phyloP scores from a whole-genome alignment of 2,329 filamentous ascomycete species.

The Phialophora tarda region DNA sequence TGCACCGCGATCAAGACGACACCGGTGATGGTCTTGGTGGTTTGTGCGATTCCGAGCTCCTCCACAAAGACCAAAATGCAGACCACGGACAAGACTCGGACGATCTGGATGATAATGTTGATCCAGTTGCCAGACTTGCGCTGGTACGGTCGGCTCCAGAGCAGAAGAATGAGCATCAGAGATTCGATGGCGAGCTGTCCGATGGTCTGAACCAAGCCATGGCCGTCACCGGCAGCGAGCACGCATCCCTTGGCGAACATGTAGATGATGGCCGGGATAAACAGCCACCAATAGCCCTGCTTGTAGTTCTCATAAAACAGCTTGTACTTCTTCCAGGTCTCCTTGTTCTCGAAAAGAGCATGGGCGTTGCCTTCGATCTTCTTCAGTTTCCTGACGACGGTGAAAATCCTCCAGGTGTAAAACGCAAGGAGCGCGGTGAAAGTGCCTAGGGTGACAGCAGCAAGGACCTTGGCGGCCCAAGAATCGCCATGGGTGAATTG shows the following conservation, averaged over 20 bases:
- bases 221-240: constrained; percentile 81
- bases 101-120: constrained; percentile 88
- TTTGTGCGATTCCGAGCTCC: constrained; percentile 85
- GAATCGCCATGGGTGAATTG: constrained; percentile 94
- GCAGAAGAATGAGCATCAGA: constrained; percentile 75
- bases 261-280: constrained; percentile 86
- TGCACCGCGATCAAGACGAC: constrained; percentile 94
- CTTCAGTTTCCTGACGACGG: constrained; percentile 75
- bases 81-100: constrained; percentile 83
- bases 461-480: constrained; percentile 85
- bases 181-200: constrained; percentile 82
- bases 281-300: constrained; percentile 95
- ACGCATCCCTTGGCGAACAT: constrained; percentile 87
- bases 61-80: constrained; percentile 95
- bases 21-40: constrained; percentile 91
- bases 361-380: constrained; percentile 73
- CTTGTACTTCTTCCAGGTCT: constrained; percentile 92
- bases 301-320: constrained; percentile 97
- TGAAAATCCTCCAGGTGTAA: constrained; percentile 84
- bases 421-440: constrained; percentile 83
- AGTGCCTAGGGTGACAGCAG: constrained; percentile 76
- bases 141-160: constrained; percentile 87
- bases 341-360: constrained; percentile 83
- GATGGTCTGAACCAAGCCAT: constrained; percentile 80
- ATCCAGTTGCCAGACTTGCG: constrained; percentile 87